A percentile compares a stretch with the other conserved stretches of the same genome.
Evolutionary conservation across 164 flowering plant genomes (phyloP).

Genomic region (Chloranthus sessilifolius): DNA sequence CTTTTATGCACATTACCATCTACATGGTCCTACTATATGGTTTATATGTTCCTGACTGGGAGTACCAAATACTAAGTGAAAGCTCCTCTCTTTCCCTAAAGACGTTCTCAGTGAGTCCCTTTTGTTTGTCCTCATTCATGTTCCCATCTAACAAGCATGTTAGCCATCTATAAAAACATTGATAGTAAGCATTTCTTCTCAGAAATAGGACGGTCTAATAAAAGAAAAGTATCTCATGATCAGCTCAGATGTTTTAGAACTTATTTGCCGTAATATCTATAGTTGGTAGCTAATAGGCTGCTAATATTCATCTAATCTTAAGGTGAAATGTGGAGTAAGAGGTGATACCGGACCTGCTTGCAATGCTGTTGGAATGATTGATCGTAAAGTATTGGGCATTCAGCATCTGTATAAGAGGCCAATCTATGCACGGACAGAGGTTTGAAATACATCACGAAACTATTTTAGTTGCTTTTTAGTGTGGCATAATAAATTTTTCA

Average conservation of each 20-base stretch:
- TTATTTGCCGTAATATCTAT: too few relatives aligned
- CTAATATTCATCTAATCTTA: neutral
- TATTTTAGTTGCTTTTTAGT: neutral
- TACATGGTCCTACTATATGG: slow-evolving; percentile 50
- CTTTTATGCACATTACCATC: slow-evolving; percentile 21
- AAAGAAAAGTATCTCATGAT: too few relatives aligned
- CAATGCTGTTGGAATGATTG: slow-evolving; percentile 80
- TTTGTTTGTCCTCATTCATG: neutral
- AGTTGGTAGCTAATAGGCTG: too few relatives aligned
- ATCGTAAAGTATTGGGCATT: slow-evolving; percentile 59
- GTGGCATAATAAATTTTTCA: too few relatives aligned
- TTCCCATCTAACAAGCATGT: neutral
- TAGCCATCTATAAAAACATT: too few relatives aligned
- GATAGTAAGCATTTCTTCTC: too few relatives aligned
- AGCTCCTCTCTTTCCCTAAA: slow-evolving; percentile 18
- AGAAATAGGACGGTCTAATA: too few relatives aligned
- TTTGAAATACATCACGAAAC: slow-evolving; percentile 7
- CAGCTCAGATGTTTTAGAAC: too few relatives aligned
- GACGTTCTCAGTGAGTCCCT: slow-evolving; percentile 24
- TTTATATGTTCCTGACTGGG: slow-evolving; percentile 70
- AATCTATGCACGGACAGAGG: slow-evolving; percentile 57
- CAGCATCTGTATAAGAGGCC: slow-evolving; percentile 58
- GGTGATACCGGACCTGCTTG: slow-evolving; percentile 81
- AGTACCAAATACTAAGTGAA: slow-evolving; percentile 32
- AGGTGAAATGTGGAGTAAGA: slow-evolving; percentile 82